phyloP scores from a whole-genome alignment of 2,329 filamentous ascomycete species.

The Penicillium fuscoglaucum region DNA sequence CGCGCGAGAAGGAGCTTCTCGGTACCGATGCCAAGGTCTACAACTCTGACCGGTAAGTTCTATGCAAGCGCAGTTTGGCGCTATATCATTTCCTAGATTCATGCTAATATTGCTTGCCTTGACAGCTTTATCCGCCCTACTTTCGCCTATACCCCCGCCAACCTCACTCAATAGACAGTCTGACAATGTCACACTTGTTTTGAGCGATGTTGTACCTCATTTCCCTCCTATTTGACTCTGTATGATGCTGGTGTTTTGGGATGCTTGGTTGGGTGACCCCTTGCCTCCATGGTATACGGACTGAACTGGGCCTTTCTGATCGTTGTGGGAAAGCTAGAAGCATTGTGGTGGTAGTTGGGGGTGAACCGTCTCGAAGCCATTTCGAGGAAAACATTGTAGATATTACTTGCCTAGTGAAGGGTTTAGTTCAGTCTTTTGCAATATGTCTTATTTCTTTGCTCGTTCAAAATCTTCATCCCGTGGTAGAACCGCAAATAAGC shows the following conservation, averaged over 20 bases:
- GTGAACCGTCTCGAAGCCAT: conserved; percentile 11
- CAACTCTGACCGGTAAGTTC: conserved; percentile 76
- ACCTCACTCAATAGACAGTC: conserved; percentile 56
- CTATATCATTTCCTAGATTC: neutral
- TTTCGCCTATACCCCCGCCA: conserved; percentile 69
- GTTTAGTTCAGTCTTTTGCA: conserved; percentile 29
- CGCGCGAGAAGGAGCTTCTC: conserved; percentile 84
- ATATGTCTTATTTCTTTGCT: conserved; percentile 19
- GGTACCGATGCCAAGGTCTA: conserved; percentile 84
- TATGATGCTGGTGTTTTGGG: conserved; percentile 11
- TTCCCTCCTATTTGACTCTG: conserved; percentile 11
- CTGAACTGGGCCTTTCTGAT: conserved; percentile 13
- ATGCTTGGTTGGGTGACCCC: conserved; percentile 8
- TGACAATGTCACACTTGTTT: conserved; percentile 18
- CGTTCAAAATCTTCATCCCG: neutral
- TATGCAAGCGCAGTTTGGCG: neutral
- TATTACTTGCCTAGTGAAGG: conserved; percentile 34
- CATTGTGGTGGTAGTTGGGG: conserved; percentile 1
- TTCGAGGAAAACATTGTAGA: conserved; percentile 33
- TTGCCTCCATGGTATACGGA: conserved; percentile 11
- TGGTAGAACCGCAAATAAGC: neutral
- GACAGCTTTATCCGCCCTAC: conserved; percentile 77
- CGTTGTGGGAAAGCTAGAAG: conserved; percentile 9
- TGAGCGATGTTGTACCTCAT: conserved; percentile 9
- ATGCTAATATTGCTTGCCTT: conserved; percentile 8